phyloP scores from a whole-genome alignment of 2,329 filamentous ascomycete species.

The Paracorniculantispora psalliotae region DNA sequence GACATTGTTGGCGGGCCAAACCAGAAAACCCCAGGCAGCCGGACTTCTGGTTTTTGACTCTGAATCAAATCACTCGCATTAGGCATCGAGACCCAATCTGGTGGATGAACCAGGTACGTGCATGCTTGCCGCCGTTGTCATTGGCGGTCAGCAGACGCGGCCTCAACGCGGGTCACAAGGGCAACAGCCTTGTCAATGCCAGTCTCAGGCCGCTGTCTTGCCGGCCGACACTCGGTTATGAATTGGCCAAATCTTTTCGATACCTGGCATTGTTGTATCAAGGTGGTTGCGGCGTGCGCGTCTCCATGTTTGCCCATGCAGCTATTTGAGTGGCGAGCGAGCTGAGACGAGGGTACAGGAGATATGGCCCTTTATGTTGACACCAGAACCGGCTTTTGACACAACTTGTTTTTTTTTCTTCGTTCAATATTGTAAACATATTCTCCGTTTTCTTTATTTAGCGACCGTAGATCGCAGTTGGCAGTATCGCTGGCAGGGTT shows the following conservation, averaged over 20 bases:
- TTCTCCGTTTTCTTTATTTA: neutral
- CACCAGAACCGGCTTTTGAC: neutral
- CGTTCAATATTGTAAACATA: neutral
- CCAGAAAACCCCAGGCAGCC: too few species aligned
- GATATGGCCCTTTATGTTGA: neutral
- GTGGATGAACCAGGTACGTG: neutral
- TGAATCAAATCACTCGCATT: neutral
- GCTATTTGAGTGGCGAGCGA: too few species aligned
- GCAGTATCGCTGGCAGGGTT: neutral
- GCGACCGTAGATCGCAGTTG: neutral
- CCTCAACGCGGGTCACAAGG: neutral
- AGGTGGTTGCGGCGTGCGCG: too few species aligned
- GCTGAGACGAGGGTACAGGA: too few species aligned
- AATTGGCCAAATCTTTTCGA: too few species aligned
- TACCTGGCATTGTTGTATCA: too few species aligned
- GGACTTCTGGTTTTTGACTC: neutral
- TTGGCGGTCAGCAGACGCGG: neutral
- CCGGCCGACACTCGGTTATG: neutral
- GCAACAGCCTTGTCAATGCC: neutral
- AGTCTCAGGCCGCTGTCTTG: neutral
- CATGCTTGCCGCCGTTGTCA: neutral
- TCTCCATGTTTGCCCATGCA: too few species aligned
- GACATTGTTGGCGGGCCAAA: constrained; percentile 3
- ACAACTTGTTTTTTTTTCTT: neutral
- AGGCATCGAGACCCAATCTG: neutral